Evolutionary conservation across 768 basidiomycete species (phyloP).

Genomic region (Amanita phalloides): DNA sequence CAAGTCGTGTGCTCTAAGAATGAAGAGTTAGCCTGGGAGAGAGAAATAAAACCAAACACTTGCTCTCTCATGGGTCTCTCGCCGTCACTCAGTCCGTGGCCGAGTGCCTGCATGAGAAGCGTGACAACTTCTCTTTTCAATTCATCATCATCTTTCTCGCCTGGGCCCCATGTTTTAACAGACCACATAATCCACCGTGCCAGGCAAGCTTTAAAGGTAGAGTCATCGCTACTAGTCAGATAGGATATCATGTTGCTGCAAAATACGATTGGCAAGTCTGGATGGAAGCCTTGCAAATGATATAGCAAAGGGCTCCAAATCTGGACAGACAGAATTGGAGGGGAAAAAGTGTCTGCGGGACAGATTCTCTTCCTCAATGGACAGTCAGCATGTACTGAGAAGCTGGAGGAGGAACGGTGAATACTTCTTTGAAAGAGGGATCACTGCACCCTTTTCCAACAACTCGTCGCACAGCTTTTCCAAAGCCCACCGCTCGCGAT

Average conservation of each 20-base stretch:
- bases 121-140: conserved; percentile 35
- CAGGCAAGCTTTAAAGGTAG: conserved; percentile 45
- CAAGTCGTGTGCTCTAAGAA: neutral
- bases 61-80: conserved; percentile 23
- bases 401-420: conserved; percentile 12
- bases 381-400: conserved; percentile 10
- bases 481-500: conserved; percentile 59
- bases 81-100: conserved; percentile 20
- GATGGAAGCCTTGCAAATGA: conserved; percentile 47
- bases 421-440: conserved; percentile 81
- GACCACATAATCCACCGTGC: conserved; percentile 67
- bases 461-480: conserved; percentile 59
- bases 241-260: conserved; percentile 30
- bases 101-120: conserved; percentile 36
- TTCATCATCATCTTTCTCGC: conserved; percentile 20
- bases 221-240: conserved; percentile 21
- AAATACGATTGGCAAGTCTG: conserved; percentile 40
- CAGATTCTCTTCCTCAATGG: conserved; percentile 43
- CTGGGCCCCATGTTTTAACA: conserved; percentile 26
- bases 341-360: conserved; percentile 30
- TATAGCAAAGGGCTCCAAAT: conserved; percentile 60
- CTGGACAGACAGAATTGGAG: conserved; percentile 39
- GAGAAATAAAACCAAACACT: conserved; percentile 3
- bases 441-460: conserved; percentile 60
- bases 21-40: neutral